Evolutionary conservation across 108 stramenopile species (phyloP), one percentile per base, ranked within the genome.

Genomic region (Cyclotella atomus): DNA sequence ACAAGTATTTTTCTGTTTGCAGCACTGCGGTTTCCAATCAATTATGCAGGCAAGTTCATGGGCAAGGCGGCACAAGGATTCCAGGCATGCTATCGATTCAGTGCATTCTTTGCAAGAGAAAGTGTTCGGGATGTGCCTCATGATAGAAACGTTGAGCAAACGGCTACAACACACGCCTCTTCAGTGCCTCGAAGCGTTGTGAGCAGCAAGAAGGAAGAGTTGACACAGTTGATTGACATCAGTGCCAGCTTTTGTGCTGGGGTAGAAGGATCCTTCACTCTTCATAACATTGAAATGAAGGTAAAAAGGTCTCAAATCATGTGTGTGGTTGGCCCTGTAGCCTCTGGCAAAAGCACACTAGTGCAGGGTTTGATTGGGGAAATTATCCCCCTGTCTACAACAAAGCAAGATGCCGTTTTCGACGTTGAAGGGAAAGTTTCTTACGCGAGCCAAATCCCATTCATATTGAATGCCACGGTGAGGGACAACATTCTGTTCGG

Each of bases 401-500:
- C 21, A 35, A 23, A 44, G 68, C 45, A 72, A 41, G 50, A 43
- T 12, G 21, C 41, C 35, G 52, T 28, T 28, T 69, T 62, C 16
- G 20, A 43, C 47, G 47, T 76, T 15, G 46, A 82, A 0, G 93
- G 89, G 16, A 60, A 65, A 12, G 56, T 96, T 23, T 86, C 96
- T 8, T 99, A 97, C 79, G 96, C 89, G 0, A 83, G 85, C 44
- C 97, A 99, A 75, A 87, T 78, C 24, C 91, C 97, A 9, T 99
- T 97, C 70, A 97, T 99, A 55, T 77, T 97, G 34, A 99, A 98
- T 79, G 75, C 82, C 10, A 95, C 96, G 0, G 45, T 99, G 6
- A 73, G 93, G 12, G 98, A 98, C 23, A 99, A 99, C 81, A 96
- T 99, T 28, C 65, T 98, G 52, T 98, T 98, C 77, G 99, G 99